Conservation (phyloP, 2,329 filamentous ascomycete genomes). For the Immersiporthe knoxdaviesiana region DNA sequence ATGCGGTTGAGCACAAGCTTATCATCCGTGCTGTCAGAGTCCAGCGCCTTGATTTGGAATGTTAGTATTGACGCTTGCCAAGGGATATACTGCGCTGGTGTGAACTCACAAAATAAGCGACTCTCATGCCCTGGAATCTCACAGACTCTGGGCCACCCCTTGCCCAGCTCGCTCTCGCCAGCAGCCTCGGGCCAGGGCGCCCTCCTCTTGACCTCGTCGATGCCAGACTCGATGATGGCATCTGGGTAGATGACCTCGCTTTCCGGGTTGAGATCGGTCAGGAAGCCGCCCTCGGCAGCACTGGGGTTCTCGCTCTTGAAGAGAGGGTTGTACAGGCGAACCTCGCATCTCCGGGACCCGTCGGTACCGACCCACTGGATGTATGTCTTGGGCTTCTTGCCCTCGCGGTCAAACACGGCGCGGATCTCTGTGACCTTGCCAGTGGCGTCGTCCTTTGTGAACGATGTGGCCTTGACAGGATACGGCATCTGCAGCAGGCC, state of each 20-base stretch:
- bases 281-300: constrained; percentile 75
- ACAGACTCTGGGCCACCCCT: constrained; percentile 72
- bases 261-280: constrained; percentile 82
- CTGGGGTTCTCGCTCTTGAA: constrained; percentile 78
- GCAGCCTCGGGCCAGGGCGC: constrained; percentile 84
- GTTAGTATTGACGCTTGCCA: background rate
- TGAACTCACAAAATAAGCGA: constrained; percentile 74
- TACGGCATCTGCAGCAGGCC: constrained; percentile 68
- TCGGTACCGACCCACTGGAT: constrained; percentile 64
- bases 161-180: constrained; percentile 66
- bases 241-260: constrained; percentile 79
- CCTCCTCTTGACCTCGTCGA: constrained; percentile 72
- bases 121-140: constrained; percentile 88
- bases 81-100: background rate
- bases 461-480: constrained; percentile 65
- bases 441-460: constrained; percentile 61
- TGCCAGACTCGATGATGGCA: constrained; percentile 81
- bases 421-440: constrained; percentile 43
- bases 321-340: constrained; percentile 28
- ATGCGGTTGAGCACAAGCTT: constrained; percentile 89
- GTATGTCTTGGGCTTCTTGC: constrained; percentile 46
- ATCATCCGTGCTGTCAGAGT: constrained; percentile 77
- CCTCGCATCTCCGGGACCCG: constrained; percentile 28
- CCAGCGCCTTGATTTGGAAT: constrained; percentile 59
- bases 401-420: constrained; percentile 27